phyloP scores from a whole-genome alignment of 2,329 filamentous ascomycete genomes.

The Scopulariopsis brevicaulis region DNA sequence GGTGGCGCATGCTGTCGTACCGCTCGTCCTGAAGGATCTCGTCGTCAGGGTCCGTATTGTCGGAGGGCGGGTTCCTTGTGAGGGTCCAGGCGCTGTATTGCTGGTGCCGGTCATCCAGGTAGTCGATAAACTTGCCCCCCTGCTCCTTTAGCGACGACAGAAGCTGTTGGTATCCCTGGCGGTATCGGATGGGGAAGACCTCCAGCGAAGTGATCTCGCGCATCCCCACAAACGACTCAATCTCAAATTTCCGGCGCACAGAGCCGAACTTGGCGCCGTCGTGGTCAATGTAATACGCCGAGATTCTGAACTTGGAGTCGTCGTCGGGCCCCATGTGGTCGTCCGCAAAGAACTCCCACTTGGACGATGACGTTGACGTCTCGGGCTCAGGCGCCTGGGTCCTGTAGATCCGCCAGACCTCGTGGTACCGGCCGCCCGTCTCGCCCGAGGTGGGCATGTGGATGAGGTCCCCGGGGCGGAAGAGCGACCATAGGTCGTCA shows the following conservation, averaged over 20 bases:
- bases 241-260: slow-evolving; percentile 57
- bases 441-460: slow-evolving; percentile 24
- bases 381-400: slow-evolving; percentile 18
- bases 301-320: not conserved
- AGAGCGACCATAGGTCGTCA: slow-evolving; percentile 29
- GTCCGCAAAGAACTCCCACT: slow-evolving; percentile 5
- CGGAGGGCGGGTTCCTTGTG: slow-evolving; percentile 63
- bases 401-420: slow-evolving; percentile 25
- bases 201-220: slow-evolving; percentile 70
- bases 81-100: slow-evolving; percentile 77
- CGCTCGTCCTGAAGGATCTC: slow-evolving; percentile 78
- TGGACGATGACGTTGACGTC: slow-evolving; percentile 28
- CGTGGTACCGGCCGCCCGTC: slow-evolving; percentile 22
- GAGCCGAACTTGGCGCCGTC: slow-evolving; percentile 80
- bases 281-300: slow-evolving; percentile 61
- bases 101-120: slow-evolving; percentile 73
- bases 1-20: slow-evolving; percentile 65
- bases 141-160: slow-evolving; percentile 60
- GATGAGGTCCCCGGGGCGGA: slow-evolving; percentile 25
- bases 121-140: slow-evolving; percentile 70
- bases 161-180: slow-evolving; percentile 57
- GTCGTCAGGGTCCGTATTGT: slow-evolving; percentile 68
- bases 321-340: not conserved
- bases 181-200: slow-evolving; percentile 69
- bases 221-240: slow-evolving; percentile 66